Percentiles rank a stretch among this genome's conserved stretches.
Conservation (phyloP, 1,284 basidiomycete genomes). For the Ganoderma multipileum region DNA sequence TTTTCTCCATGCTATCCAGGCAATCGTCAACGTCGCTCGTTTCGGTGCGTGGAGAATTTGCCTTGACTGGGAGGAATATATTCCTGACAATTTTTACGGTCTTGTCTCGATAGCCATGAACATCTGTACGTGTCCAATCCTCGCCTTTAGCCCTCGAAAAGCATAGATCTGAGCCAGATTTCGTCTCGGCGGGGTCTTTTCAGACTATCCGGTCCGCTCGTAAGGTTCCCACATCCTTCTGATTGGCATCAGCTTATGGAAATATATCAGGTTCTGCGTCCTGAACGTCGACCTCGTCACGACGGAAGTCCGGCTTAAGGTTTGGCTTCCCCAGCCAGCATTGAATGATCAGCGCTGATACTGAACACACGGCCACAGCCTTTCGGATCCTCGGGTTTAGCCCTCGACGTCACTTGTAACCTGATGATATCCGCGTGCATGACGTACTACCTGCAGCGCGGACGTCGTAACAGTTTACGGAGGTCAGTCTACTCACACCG, state of each 20-base stretch:
- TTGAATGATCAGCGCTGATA: not conserved
- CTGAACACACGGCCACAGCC: not conserved
- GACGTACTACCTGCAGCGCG: not conserved
- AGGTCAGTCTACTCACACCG: not conserved
- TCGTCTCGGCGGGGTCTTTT: not conserved
- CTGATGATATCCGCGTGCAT: not conserved
- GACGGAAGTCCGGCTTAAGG: not conserved
- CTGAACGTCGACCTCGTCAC: not conserved
- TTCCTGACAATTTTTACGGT: not conserved
- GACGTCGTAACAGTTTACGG: not conserved
- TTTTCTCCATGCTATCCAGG: not conserved
- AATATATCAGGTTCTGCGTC: not conserved
- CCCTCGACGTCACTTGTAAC: not conserved
- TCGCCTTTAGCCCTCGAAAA: not conserved
- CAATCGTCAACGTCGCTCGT: not conserved
- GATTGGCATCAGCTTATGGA: not conserved
- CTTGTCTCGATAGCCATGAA: not conserved
- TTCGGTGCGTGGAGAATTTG: not conserved
- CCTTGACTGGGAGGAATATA: not conserved
- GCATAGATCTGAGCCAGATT: not conserved
- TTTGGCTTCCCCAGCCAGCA: not conserved
- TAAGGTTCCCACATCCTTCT: not conserved
- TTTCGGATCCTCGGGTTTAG: not conserved
- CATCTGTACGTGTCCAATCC: not conserved
- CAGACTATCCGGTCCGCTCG: slow-evolving; percentile 1